phyloP scores from a whole-genome alignment of 2,329 filamentous ascomycete species.

The Colletotrichum falcatum region DNA sequence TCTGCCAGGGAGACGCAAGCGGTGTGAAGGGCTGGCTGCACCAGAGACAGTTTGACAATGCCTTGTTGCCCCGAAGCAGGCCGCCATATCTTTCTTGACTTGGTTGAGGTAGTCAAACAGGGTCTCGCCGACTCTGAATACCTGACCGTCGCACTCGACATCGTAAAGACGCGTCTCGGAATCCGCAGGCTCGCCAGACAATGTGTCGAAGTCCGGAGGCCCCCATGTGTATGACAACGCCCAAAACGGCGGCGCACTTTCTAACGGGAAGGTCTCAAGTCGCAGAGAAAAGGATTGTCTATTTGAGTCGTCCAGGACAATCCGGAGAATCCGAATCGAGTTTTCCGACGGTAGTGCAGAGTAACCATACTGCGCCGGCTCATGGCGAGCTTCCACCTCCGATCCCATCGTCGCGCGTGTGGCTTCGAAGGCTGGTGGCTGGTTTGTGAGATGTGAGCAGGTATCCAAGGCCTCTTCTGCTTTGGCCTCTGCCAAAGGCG shows the following conservation, averaged over 20 bases:
- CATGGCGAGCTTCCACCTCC: background rate
- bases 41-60: background rate
- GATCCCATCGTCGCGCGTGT: background rate
- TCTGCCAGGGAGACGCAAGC: background rate
- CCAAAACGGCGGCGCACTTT: constrained; percentile 4
- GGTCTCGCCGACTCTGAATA: constrained; percentile 2
- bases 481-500: background rate
- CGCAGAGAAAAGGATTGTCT: constrained; percentile 8
- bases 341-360: constrained; percentile 1
- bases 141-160: constrained; percentile 11
- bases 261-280: background rate
- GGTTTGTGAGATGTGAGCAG: background rate
- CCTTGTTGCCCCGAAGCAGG: accelerated
- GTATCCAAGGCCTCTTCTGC: background rate
- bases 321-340: constrained; percentile 21
- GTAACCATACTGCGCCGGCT: background rate
- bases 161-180: background rate
- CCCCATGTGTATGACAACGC: constrained; percentile 32
- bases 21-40: background rate
- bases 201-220: constrained; percentile 2
- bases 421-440: background rate
- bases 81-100: constrained; percentile 2
- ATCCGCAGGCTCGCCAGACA: background rate
- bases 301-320: background rate
- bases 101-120: constrained; percentile 24